Conservation (phyloP, 1,139 yeast species). For the Suhomyces bribrorum region DNA sequence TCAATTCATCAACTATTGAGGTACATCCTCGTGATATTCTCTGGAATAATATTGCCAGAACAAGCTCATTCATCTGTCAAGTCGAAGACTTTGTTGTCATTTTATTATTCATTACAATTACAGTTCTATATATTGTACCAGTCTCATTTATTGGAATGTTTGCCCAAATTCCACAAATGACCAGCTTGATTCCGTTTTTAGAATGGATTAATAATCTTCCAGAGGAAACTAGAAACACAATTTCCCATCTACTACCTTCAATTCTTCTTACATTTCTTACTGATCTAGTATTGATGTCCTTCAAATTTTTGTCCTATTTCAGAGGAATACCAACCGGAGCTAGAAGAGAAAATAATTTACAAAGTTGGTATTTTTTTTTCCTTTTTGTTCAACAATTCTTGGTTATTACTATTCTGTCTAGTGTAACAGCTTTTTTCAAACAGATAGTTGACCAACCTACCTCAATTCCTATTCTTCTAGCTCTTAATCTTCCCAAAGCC, state of each 20-base stretch:
- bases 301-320: slow-evolving; percentile 48
- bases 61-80: slow-evolving; percentile 32
- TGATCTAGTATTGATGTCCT: slow-evolving; percentile 52
- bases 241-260: slow-evolving; percentile 63
- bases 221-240: slow-evolving; percentile 47
- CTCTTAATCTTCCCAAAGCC: slow-evolving; percentile 76
- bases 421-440: slow-evolving; percentile 66
- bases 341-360: slow-evolving; percentile 59
- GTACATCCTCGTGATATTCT: slow-evolving; percentile 58
- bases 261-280: slow-evolving; percentile 58
- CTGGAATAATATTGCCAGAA: slow-evolving; percentile 54
- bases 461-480: slow-evolving; percentile 68
- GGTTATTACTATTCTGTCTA: slow-evolving; percentile 83
- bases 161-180: slow-evolving; percentile 62
- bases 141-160: slow-evolving; percentile 69
- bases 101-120: slow-evolving; percentile 44
- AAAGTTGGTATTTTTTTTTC: slow-evolving; percentile 67
- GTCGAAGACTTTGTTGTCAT: slow-evolving; percentile 45
- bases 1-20: slow-evolving; percentile 47
- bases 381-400: slow-evolving; percentile 78
- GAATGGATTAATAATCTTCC: slow-evolving; percentile 57
- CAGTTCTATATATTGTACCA: slow-evolving; percentile 67
- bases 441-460: slow-evolving; percentile 70
- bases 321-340: slow-evolving; percentile 59
- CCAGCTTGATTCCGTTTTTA: slow-evolving; percentile 55